Percentiles rank a stretch among this genome's conserved stretches.
Evolutionary conservation across 2,329 filamentous ascomycete genomes (phyloP).

Genomic region (Neonectria sp.): DNA sequence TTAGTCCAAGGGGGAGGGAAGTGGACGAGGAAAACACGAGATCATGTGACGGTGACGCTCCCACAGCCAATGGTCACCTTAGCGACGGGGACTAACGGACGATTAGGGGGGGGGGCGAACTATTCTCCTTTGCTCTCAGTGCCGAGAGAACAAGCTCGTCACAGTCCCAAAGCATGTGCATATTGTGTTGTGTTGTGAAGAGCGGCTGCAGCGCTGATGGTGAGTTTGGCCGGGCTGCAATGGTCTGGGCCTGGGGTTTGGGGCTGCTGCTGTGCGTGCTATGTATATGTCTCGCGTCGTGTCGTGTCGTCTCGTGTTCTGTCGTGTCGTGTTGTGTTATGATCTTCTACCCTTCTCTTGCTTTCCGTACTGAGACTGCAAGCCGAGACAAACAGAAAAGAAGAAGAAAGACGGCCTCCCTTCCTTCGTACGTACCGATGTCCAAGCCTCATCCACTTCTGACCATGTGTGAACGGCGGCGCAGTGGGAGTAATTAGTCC

Average conservation of each 20-base stretch:
- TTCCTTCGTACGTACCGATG: not conserved
- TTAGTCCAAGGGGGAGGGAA: constrained; percentile 31
- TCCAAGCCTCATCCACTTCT: not conserved
- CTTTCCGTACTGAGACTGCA: not conserved
- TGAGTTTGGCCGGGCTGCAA: not conserved
- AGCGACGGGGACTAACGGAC: constrained; percentile 18
- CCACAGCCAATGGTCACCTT: constrained; percentile 26
- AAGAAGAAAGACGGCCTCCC: not conserved
- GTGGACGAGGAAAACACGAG: constrained; percentile 46
- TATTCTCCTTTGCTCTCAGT: constrained; percentile 5
- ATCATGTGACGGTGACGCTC: constrained; percentile 45
- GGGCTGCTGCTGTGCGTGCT: not conserved
- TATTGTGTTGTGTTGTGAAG: not conserved
- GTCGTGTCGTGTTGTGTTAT: not conserved
- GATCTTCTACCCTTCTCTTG: not conserved
- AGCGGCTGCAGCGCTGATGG: constrained; percentile 1
- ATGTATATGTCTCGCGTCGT: not conserved
- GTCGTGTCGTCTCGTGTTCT: not conserved
- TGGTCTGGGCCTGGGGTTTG: not conserved
- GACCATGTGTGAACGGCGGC: not conserved
- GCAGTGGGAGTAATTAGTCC: not conserved
- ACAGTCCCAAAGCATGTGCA: not conserved
- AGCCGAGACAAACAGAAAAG: not conserved
- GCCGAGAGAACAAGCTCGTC: not conserved
- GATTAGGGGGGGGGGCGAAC: not conserved